Conservation (phyloP, 2,329 filamentous ascomycete species). For the Escovopsis sp. region DNA sequence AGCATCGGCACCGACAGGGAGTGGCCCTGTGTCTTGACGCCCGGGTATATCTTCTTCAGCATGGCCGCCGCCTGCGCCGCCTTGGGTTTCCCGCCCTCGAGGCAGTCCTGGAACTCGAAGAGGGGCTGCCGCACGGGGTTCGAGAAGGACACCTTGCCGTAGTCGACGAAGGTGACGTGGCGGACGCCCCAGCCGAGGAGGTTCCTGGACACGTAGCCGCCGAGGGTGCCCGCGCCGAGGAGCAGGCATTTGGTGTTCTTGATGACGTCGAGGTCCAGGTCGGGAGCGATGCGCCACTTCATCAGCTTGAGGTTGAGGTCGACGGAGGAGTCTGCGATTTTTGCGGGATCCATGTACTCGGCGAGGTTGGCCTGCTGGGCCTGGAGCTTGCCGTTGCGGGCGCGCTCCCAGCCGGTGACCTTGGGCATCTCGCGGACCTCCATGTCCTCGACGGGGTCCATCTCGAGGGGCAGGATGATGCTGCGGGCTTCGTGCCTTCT, state of each 20-base stretch:
- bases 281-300: conserved; percentile 93
- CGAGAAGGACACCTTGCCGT: conserved; percentile 83
- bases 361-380: conserved; percentile 68
- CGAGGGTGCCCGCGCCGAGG: conserved; percentile 82
- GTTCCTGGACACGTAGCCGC: conserved; percentile 84
- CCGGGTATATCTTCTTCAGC: conserved; percentile 75
- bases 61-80: conserved; percentile 67
- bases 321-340: conserved; percentile 82
- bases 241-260: conserved; percentile 83
- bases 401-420: conserved; percentile 89
- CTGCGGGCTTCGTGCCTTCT: conserved; percentile 69
- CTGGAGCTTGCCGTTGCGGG: conserved; percentile 59
- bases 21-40: conserved; percentile 67
- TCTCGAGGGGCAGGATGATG: conserved; percentile 54
- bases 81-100: conserved; percentile 71
- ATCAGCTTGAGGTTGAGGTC: conserved; percentile 95
- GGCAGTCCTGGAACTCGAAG: conserved; percentile 79
- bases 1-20: conserved; percentile 87
- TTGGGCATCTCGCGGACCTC: conserved; percentile 54
- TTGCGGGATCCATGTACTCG: conserved; percentile 83
- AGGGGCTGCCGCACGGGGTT: conserved; percentile 92
- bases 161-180: conserved; percentile 92
- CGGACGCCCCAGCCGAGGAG: conserved; percentile 91
- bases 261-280: conserved; percentile 72
- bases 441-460: conserved; percentile 30